phyloP scores from a whole-genome alignment of 805 yeast genomes.

The Metschnikowia dekortorum region DNA sequence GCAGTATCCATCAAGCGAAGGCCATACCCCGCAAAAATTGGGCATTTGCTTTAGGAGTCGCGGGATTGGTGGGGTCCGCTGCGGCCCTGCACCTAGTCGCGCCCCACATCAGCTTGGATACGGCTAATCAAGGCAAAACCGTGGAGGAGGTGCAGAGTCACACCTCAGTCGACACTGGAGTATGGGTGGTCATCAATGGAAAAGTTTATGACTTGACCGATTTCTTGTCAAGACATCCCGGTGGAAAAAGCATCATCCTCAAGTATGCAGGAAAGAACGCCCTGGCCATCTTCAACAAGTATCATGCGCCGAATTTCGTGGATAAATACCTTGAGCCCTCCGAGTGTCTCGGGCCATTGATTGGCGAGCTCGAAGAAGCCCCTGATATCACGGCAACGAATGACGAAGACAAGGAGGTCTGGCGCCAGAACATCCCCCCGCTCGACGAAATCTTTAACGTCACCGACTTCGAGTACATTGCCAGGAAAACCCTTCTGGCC shows the following conservation, averaged over 20 bases:
- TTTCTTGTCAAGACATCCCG: constrained; percentile 46
- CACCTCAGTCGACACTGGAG: constrained; percentile 6
- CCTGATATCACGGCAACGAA: constrained; percentile 15
- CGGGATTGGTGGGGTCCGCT: constrained; percentile 1
- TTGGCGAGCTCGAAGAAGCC: constrained; percentile 18
- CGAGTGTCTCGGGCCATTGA: constrained; percentile 20
- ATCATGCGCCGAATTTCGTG: constrained; percentile 29
- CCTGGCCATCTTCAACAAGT: constrained; percentile 34
- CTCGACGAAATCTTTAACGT: constrained; percentile 28
- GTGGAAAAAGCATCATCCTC: constrained; percentile 33
- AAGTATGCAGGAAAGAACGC: constrained; percentile 54
- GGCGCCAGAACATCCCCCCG: constrained; percentile 25
- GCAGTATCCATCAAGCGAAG: not conserved
- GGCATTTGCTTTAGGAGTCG: not conserved
- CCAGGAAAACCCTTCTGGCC: constrained; percentile 27
- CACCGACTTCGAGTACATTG: constrained; percentile 40
- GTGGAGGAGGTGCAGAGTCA: constrained; percentile 14
- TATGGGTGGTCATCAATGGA: constrained; percentile 33
- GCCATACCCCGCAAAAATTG: not conserved
- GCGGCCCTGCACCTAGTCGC: not conserved
- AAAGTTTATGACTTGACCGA: constrained; percentile 33
- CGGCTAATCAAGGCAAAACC: constrained; percentile 9
- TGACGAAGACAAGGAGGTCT: constrained; percentile 17
- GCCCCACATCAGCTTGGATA: constrained; percentile 4
- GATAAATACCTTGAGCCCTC: constrained; percentile 18